A percentile compares a stretch with the other conserved stretches of the same genome.
These are phyloP conservation scores for Micractinium conductrix DNA, from an alignment of 139 green algal species.

Conservation along the genomic window DNA sequence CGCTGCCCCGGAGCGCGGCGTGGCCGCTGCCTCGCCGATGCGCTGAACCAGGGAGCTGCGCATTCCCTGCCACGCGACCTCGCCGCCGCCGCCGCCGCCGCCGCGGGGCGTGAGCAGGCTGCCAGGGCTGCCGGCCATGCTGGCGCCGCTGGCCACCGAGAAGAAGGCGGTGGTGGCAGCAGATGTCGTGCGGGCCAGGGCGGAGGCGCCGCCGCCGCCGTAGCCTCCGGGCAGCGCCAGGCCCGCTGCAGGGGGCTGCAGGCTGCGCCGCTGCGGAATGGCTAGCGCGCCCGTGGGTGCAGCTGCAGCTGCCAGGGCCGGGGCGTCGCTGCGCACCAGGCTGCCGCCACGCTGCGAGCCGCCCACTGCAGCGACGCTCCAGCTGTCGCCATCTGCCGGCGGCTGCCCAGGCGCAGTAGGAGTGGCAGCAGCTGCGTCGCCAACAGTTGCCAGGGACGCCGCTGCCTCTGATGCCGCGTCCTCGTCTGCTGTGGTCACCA, in stretches of 20 bases:
- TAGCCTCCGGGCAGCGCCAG: background rate
- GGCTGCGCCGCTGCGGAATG: background rate
- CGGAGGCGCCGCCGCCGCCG: background rate
- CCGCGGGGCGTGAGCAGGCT: background rate
- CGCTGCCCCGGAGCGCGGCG: too few relatives aligned
- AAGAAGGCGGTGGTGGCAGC: constrained; percentile 3
- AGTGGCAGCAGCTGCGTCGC: background rate
- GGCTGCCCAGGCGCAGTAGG: background rate
- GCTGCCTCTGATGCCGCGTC: background rate
- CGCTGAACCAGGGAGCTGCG: too few relatives aligned
- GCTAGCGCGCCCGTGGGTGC: too few relatives aligned
- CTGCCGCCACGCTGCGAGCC: background rate
- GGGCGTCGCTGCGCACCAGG: background rate
- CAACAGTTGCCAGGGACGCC: background rate
- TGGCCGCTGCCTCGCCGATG: too few relatives aligned
- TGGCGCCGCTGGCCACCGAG: background rate
- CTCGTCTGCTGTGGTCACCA: constrained; percentile 12
- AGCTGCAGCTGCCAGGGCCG: background rate
- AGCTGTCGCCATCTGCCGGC: background rate
- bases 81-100: background rate
- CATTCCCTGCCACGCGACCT: too few relatives aligned
- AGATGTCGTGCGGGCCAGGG: background rate
- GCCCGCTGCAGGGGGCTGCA: background rate
- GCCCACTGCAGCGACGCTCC: background rate
- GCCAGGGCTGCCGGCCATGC: background rate